phyloP scores from a whole-genome alignment of 208 protist genomes.

The Phytomonas sp. region DNA sequence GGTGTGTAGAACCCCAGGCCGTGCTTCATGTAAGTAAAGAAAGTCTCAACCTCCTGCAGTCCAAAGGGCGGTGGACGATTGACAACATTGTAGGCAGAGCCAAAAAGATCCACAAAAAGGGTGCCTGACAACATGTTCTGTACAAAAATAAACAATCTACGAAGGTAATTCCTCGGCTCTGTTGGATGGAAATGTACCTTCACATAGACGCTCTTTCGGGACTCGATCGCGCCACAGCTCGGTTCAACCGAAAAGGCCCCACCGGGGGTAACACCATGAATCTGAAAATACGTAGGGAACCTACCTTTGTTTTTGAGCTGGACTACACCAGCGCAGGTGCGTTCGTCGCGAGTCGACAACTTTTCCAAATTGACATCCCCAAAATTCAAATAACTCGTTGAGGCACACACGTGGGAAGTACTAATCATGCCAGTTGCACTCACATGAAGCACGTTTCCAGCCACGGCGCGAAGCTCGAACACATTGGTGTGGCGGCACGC shows the following conservation, averaged over 20 bases:
- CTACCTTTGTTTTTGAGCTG: constrained; percentile 47
- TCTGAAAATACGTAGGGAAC: constrained; percentile 26
- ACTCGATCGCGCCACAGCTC: constrained; percentile 35
- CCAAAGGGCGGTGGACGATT: constrained; percentile 54
- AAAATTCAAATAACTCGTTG: constrained; percentile 62
- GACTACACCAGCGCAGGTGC: constrained; percentile 11
- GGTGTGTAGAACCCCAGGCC: constrained; percentile 59
- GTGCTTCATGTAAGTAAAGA: constrained; percentile 33
- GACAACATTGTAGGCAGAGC: constrained; percentile 59
- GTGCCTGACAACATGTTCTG: constrained; percentile 26
- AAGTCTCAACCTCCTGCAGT: constrained; percentile 48
- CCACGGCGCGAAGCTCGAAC: constrained; percentile 39
- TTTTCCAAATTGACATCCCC: constrained; percentile 66
- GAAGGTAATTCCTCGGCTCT: constrained; percentile 77
- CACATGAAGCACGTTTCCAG: constrained; percentile 60
- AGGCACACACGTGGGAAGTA: constrained; percentile 47
- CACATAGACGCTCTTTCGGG: constrained; percentile 34
- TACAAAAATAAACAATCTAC: constrained; percentile 66
- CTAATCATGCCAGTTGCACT: constrained; percentile 29
- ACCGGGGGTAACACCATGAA: constrained; percentile 34
- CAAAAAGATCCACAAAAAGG: constrained; percentile 77
- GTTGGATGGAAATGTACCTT: constrained; percentile 64
- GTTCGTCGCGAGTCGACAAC: constrained; percentile 18
- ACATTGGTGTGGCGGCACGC: constrained; percentile 20
- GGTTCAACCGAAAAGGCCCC: constrained; percentile 60